A percentile compares a stretch with the other conserved stretches of the same genome.
phyloP scores from a whole-genome alignment of 169 alveolate species.

The Toxoplasma gondii region DNA sequence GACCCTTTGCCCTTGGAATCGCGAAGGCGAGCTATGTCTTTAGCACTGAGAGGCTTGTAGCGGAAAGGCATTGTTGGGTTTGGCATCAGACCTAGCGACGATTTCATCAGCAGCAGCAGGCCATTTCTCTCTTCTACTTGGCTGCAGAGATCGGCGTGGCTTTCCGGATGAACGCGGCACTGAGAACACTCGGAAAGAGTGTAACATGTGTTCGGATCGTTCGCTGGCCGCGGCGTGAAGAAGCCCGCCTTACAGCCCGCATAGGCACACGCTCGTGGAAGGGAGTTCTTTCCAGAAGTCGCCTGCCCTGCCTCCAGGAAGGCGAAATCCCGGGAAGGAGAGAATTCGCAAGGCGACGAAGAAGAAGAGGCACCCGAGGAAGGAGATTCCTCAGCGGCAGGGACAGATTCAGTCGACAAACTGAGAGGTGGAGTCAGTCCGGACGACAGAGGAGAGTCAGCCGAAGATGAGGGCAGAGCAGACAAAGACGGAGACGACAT shows the following conservation, averaged over 20 bases:
- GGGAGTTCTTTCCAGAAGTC: not conserved
- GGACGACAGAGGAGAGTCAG: not conserved
- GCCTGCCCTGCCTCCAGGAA: not conserved
- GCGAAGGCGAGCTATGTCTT: not conserved
- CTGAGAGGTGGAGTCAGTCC: not conserved
- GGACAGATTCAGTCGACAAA: not conserved
- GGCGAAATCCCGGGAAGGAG: not conserved
- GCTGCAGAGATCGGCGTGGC: not conserved
- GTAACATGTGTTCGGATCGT: not conserved
- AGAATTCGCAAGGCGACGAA: not conserved
- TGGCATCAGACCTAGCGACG: not conserved
- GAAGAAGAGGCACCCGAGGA: not conserved
- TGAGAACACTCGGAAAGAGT: not conserved
- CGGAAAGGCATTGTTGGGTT: not conserved
- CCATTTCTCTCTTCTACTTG: not conserved
- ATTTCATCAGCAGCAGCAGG: not conserved
- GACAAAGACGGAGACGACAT: too few relatives aligned
- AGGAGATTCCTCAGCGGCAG: not conserved
- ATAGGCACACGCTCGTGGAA: conserved; percentile 1
- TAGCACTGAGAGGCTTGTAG: not conserved
- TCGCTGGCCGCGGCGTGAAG: not conserved
- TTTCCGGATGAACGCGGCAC: not conserved
- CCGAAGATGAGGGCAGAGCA: not conserved
- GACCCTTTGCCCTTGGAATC: not conserved
- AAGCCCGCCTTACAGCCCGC: not conserved